Percentiles rank a stretch among this genome's conserved stretches.
Evolutionary conservation across 257 asterid genomes (phyloP).

Genomic region (Salvia hispanica): DNA sequence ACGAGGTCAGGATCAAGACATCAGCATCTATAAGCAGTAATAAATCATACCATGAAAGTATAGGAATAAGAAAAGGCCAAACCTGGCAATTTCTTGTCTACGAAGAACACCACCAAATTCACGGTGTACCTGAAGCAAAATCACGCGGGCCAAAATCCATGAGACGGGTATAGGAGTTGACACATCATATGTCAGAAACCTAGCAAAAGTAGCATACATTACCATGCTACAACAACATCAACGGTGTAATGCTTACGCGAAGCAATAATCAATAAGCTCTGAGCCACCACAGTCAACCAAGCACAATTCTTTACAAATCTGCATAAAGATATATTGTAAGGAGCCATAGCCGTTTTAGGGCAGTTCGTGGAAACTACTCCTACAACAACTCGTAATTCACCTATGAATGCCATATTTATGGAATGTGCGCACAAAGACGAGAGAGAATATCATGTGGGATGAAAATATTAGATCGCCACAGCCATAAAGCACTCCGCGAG

Average conservation of each 20-base stretch:
- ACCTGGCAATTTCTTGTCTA: constrained; percentile 90
- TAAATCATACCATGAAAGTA: constrained; percentile 1
- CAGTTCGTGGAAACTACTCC: neutral
- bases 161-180: neutral
- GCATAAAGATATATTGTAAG: constrained; percentile 23
- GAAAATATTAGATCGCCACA: constrained; percentile 99
- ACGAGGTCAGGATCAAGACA: constrained; percentile 20
- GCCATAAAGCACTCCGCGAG: constrained; percentile 81
- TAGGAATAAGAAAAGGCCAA: constrained; percentile 9
- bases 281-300: constrained; percentile 71
- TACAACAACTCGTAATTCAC: constrained; percentile 40
- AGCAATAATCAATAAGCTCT: constrained; percentile 89
- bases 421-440: constrained; percentile 84
- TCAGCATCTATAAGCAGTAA: neutral
- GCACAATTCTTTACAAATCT: constrained; percentile 75
- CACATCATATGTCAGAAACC: neutral
- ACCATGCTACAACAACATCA: constrained; percentile 96
- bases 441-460: constrained; percentile 98
- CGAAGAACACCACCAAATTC: constrained; percentile 77
- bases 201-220: constrained; percentile 17
- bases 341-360: neutral
- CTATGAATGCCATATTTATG: constrained; percentile 77
- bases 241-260: constrained; percentile 96
- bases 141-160: constrained; percentile 4
- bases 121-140: constrained; percentile 74